A percentile compares a stretch with the other conserved stretches of the same genome.
These are phyloP conservation scores for Cladosporium sp. DNA, from an alignment of 2,329 filamentous ascomycete genomes.

Conservation along the genomic window DNA sequence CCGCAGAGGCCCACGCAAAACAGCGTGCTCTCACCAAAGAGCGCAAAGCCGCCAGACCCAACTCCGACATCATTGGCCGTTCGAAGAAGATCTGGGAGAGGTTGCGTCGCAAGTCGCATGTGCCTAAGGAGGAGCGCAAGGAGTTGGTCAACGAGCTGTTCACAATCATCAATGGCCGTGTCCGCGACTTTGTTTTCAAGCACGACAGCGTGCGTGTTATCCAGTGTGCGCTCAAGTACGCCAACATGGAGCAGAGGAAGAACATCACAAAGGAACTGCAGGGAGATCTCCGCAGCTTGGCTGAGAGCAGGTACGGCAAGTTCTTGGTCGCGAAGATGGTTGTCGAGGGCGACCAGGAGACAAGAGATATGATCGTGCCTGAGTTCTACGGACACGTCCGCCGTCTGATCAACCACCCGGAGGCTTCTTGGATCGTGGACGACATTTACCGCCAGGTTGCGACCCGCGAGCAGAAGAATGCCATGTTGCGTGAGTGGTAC, in stretches of 20 bases:
- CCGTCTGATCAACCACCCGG: slow-evolving; percentile 90
- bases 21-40: slow-evolving; percentile 85
- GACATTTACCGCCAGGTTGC: slow-evolving; percentile 91
- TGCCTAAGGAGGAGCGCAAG: slow-evolving; percentile 83
- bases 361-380: slow-evolving; percentile 81
- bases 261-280: slow-evolving; percentile 83
- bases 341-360: slow-evolving; percentile 83
- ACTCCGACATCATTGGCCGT: slow-evolving; percentile 81
- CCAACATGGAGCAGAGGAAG: slow-evolving; percentile 75
- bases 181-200: slow-evolving; percentile 97
- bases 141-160: slow-evolving; percentile 86
- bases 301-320: slow-evolving; percentile 95
- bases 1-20: slow-evolving; percentile 83
- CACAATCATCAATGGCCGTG: slow-evolving; percentile 80
- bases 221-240: slow-evolving; percentile 95
- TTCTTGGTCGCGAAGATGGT: slow-evolving; percentile 95
- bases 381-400: slow-evolving; percentile 95
- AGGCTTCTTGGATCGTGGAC: slow-evolving; percentile 96
- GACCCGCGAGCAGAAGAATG: slow-evolving; percentile 78
- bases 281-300: slow-evolving; percentile 76
- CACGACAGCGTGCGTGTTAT: slow-evolving; percentile 96
- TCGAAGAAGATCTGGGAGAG: slow-evolving; percentile 98
- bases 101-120: slow-evolving; percentile 85
- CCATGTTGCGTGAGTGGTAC: slow-evolving; percentile 90
- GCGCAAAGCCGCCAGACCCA: slow-evolving; percentile 86